These are phyloP conservation scores for Tricholoma sp. DNA, from an alignment of 768 basidiomycete genomes.

Conservation along the genomic window DNA sequence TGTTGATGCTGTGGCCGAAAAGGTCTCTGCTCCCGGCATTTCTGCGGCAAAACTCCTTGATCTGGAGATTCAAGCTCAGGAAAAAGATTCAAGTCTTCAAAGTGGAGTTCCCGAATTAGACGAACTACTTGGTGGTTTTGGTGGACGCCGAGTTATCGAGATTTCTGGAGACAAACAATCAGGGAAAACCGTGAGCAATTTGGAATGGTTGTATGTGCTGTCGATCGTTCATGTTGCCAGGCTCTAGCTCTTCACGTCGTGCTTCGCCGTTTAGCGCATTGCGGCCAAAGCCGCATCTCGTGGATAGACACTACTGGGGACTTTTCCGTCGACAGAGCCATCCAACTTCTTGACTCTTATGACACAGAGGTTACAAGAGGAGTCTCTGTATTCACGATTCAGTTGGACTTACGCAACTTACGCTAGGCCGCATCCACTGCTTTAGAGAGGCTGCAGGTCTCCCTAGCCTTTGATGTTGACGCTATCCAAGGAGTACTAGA, in stretches of 20 bases:
- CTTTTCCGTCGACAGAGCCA: constrained; percentile 50
- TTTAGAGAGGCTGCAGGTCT: constrained; percentile 55
- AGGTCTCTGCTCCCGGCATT: constrained; percentile 39
- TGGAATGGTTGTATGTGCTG: not conserved
- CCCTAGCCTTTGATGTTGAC: constrained; percentile 54
- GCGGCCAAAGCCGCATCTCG: constrained; percentile 34
- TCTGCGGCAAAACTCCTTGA: constrained; percentile 27
- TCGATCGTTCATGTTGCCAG: constrained; percentile 30
- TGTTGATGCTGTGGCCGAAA: constrained; percentile 34
- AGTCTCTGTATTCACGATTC: not conserved
- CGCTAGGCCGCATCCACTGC: constrained; percentile 23
- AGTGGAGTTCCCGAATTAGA: constrained; percentile 49
- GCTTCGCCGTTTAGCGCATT: constrained; percentile 42
- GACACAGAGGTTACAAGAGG: constrained; percentile 19
- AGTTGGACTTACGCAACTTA: constrained; percentile 6
- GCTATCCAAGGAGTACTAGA: constrained; percentile 47
- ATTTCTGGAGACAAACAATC: constrained; percentile 60
- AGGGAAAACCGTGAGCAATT: constrained; percentile 60
- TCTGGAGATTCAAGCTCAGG: constrained; percentile 15
- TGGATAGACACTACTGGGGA: constrained; percentile 76
- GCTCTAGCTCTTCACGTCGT: constrained; percentile 55
- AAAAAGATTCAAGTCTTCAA: constrained; percentile 18
- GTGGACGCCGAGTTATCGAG: constrained; percentile 53
- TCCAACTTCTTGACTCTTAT: constrained; percentile 28
- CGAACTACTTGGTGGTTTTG: constrained; percentile 43